phyloP scores from a whole-genome alignment of 1,139 yeast genomes.

The Suhomyces terraborum region DNA sequence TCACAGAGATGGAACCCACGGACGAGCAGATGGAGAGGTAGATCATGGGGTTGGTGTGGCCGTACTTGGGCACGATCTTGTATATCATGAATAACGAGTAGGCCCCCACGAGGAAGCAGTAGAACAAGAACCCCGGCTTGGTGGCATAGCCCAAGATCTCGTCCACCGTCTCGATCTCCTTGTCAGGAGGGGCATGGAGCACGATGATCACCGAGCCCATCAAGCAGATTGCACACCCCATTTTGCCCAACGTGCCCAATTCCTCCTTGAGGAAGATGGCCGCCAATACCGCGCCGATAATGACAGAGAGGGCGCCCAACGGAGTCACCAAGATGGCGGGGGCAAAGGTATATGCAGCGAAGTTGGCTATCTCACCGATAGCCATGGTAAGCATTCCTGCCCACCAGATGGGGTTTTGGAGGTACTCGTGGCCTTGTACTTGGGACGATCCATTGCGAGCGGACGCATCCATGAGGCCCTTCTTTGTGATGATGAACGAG shows the following conservation, averaged over 20 bases:
- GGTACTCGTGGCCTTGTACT: conserved; percentile 72
- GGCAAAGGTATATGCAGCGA: conserved; percentile 94
- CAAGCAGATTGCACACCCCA: conserved; percentile 91
- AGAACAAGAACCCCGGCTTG: conserved; percentile 76
- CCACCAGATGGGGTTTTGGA: conserved; percentile 92
- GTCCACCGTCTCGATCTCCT: conserved; percentile 84
- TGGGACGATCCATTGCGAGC: conserved; percentile 59
- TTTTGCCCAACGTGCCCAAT: conserved; percentile 83
- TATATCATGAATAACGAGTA: conserved; percentile 81
- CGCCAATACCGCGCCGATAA: conserved; percentile 89
- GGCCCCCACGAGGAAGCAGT: conserved; percentile 59
- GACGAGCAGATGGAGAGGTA: conserved; percentile 87
- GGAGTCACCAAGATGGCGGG: conserved; percentile 94
- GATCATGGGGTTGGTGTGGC: conserved; percentile 83
- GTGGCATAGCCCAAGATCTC: conserved; percentile 81
- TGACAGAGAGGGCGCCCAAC: conserved; percentile 85
- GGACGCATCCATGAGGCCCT: conserved; percentile 77
- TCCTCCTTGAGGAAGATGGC: conserved; percentile 84
- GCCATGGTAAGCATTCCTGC: conserved; percentile 93
- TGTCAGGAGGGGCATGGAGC: conserved; percentile 91
- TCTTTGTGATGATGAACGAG: conserved; percentile 85
- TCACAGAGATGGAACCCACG: conserved; percentile 89
- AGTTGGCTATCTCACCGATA: conserved; percentile 86
- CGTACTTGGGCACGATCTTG: conserved; percentile 79
- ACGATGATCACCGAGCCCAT: conserved; percentile 90